Base-by-base conservation (phyloP, 2,329 filamentous ascomycete genomes). In the Elsinoe arachidis region DNA sequence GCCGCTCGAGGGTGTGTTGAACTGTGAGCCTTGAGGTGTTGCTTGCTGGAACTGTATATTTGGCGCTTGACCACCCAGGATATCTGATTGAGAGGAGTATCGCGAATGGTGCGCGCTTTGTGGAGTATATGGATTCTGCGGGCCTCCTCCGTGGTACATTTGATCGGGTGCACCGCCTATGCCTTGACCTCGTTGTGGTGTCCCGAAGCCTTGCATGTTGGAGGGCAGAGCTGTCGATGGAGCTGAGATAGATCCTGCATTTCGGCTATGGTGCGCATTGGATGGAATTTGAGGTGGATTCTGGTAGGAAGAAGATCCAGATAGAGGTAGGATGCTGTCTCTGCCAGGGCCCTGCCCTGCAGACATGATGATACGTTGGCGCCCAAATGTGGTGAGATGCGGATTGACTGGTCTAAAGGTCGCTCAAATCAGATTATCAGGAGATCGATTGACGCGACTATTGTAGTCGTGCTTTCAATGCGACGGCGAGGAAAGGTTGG, bases 1-100 rank as follows among this genome's bases (percentile, higher is more conserved):
- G 58, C 73, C 69, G 62, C 26, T 64, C 57, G 34, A 52, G 60
- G 55, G 59, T 58, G 49, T 56, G 47, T 46, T 44, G 35, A 56
- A 56, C 38, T 63, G 63, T 15, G 64, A 62, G 57, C 62, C 61
- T 59, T 71, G 65, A 57, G 71, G 64, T 58, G 69, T 72, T 53
- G 70, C 68, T 63, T 83, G 79, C 62, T 85, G 82, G 51, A 85
- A 73, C 64, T 76, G 83, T 67, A 85, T 81, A 52, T 80, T 76
- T 54, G 80, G 80, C 56, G 76, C 72, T 60, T 75, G 73, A 5
- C 30, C 54, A n/a, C 39, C 39, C 54, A 56, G 37, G 26, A 56
- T 12, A 11, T 49, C 54, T 9, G 54, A 56, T 55, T 69, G 73
- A 47, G 71, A 68, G 57, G 72, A 69, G 64, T 78, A 78, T 62